Evolutionary conservation across 1,284 basidiomycete genomes (phyloP), one percentile per base, ranked within the genome.

Genomic region (Puccinia coronata): DNA sequence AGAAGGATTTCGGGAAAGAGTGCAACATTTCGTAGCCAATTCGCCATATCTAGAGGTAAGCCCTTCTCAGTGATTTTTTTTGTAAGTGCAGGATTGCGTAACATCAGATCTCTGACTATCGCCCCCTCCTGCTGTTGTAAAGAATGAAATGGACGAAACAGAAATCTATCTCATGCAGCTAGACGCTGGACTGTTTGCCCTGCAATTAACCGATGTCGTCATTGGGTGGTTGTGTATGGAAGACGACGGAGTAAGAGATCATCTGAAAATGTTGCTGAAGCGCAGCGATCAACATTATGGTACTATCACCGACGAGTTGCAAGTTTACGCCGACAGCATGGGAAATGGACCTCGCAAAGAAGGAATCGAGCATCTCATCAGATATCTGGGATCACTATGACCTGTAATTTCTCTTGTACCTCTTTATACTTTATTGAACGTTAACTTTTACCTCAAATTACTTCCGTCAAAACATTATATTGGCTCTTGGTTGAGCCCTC

Each of bases 171-270:
- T 98, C 28, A 90, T 91, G 25, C 90, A 92, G 57, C 87, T 98
- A 36, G 95, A 97, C 80, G 90, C 91, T 1, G 97, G 96, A 0
- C 87, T 98, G 49, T 96, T 93, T 85, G 92, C 92, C 0, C 86
- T 99, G 14, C 96, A 99, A 85, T 92, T 92, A 23, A 90, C 93
- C 31, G 96, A 98, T 86, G 97, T 96, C 83, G 92, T 98, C 72
- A 87, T 98, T 39, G 95, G 93, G 0, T 99, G 97, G 97, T 87
- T 98, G 39, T 90, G 91, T 81, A 97, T 98, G 95, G 97, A 99
- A 87, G 97, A 99, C 84, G 97, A 99, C 84, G 97, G 95, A 43
- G 95, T 96, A 87, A 82, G 90, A 57, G 87, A 88, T 23, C 95
- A 97, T 86, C 88, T 91, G 12, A 86, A 89, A 76, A 90, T 91